Conservation (phyloP, 805 yeast species). For the Candida andamanensis region DNA sequence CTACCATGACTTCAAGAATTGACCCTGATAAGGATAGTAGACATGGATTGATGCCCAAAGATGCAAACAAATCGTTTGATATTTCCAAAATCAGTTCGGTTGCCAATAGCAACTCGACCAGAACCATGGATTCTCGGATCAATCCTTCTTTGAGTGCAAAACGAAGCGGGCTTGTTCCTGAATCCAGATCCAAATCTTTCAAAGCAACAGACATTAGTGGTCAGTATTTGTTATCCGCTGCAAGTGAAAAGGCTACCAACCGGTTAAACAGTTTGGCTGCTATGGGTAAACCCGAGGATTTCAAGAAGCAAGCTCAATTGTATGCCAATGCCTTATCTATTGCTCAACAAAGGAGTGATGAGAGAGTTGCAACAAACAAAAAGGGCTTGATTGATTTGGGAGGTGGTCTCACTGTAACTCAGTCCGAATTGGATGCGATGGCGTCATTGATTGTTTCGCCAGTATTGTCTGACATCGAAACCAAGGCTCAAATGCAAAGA, state of each 20-base stretch:
- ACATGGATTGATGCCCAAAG: conserved; percentile 31
- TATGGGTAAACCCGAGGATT: conserved; percentile 23
- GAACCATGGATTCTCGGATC: conserved; percentile 35
- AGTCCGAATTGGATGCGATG: conserved; percentile 68
- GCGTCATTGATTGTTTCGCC: conserved; percentile 82
- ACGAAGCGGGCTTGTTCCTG: conserved; percentile 34
- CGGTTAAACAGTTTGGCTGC: conserved; percentile 28
- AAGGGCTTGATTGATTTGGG: conserved; percentile 68
- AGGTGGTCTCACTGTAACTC: conserved; percentile 78
- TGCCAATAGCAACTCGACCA: conserved; percentile 37
- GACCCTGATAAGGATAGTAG: conserved; percentile 35
- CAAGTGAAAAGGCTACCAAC: conserved; percentile 43
- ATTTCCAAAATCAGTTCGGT: conserved; percentile 29
- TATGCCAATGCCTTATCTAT: conserved; percentile 72
- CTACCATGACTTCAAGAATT: conserved; percentile 41
- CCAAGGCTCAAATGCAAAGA: conserved; percentile 68
- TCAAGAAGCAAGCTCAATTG: conserved; percentile 44
- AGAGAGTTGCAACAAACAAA: conserved; percentile 47
- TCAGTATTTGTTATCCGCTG: conserved; percentile 44
- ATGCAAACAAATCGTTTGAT: conserved; percentile 19
- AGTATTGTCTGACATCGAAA: conserved; percentile 66
- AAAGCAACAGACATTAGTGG: conserved; percentile 43
- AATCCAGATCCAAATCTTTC: conserved; percentile 29
- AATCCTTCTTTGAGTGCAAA: conserved; percentile 36
- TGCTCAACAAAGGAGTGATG: conserved; percentile 65